These are phyloP conservation scores for Corchorus olitorius DNA, from an alignment of 345 rosid species.

Conservation along the genomic window DNA sequence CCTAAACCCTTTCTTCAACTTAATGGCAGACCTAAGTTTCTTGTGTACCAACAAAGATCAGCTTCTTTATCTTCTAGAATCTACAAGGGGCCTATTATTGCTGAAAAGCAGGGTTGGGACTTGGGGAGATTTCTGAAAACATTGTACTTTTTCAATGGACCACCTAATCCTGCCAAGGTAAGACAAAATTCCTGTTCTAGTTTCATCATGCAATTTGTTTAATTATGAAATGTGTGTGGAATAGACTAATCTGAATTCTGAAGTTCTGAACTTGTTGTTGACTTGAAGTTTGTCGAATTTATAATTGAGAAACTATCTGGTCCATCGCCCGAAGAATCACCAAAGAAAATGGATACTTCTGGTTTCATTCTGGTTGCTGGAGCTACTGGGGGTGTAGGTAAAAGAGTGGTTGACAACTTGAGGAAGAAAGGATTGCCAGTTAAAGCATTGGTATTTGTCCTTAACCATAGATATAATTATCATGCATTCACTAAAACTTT, in stretches of 20 bases:
- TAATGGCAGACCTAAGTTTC: slow-evolving; percentile 35
- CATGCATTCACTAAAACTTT: background rate
- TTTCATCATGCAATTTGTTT: background rate
- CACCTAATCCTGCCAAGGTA: slow-evolving; percentile 89
- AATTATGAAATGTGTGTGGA: background rate
- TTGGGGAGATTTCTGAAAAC: slow-evolving; percentile 87
- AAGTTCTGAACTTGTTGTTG: slow-evolving; percentile 1
- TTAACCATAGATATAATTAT: background rate
- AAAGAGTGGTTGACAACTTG: slow-evolving; percentile 72
- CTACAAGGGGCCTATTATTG: slow-evolving; percentile 36
- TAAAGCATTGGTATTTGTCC: slow-evolving; percentile 63
- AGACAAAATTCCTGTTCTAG: background rate
- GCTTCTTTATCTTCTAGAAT: slow-evolving; percentile 31
- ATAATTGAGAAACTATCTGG: slow-evolving; percentile 62
- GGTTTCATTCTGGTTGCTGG: slow-evolving; percentile 79
- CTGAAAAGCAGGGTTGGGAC: slow-evolving; percentile 75
- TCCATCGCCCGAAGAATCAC: slow-evolving; percentile 46
- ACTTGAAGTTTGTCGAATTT: slow-evolving; percentile 63
- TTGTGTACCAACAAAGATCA: slow-evolving; percentile 35
- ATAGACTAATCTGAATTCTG: slow-evolving; percentile 27
- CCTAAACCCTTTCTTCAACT: slow-evolving; percentile 83
- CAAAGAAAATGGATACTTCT: slow-evolving; percentile 51
- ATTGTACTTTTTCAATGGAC: slow-evolving; percentile 77
- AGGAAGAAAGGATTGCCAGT: slow-evolving; percentile 69
- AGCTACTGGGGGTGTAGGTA: slow-evolving; percentile 97